Evolutionary conservation across 116 monocot species (phyloP).

Genomic region (Posidonia oceanica): DNA sequence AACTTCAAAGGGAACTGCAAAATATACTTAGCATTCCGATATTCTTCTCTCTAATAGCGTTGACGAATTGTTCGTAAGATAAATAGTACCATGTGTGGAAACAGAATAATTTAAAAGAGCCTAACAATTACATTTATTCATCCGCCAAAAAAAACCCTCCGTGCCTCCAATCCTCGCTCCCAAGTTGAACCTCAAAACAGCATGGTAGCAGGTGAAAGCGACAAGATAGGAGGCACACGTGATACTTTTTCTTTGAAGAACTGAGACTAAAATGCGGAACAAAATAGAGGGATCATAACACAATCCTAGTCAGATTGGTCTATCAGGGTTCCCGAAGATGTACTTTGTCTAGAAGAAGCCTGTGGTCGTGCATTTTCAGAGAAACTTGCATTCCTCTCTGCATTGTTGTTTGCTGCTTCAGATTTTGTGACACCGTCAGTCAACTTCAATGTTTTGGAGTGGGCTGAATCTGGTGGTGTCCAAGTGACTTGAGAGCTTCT

Average conservation of each 20-base stretch:
- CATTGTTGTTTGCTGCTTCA: conserved; percentile 7
- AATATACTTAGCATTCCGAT: too few species aligned
- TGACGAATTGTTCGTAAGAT: neutral
- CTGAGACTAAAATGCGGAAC: conserved; percentile 7
- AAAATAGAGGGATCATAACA: neutral
- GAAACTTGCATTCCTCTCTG: neutral
- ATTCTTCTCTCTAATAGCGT: too few species aligned
- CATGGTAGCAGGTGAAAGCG: conserved; percentile 4
- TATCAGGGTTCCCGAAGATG: conserved; percentile 12
- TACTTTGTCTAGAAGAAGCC: conserved; percentile 15
- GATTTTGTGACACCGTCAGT: conserved; percentile 6
- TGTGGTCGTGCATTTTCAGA: conserved; percentile 11
- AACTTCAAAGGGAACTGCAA: too few species aligned
- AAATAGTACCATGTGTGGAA: neutral
- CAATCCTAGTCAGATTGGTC: conserved; percentile 21
- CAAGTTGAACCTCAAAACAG: neutral
- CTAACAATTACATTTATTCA: conserved; percentile 29
- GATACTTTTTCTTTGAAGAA: conserved; percentile 4
- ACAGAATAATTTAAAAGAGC: neutral
- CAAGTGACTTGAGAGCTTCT: conserved; percentile 15
- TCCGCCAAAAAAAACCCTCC: conserved; percentile 14
- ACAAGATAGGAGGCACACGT: neutral
- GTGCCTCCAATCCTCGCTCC: conserved; percentile 12
- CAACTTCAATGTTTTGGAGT: conserved; percentile 11
- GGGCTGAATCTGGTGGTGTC: conserved; percentile 11